Conservation (phyloP, 1,284 basidiomycete species). For the Ustilago shanxiensis region DNA sequence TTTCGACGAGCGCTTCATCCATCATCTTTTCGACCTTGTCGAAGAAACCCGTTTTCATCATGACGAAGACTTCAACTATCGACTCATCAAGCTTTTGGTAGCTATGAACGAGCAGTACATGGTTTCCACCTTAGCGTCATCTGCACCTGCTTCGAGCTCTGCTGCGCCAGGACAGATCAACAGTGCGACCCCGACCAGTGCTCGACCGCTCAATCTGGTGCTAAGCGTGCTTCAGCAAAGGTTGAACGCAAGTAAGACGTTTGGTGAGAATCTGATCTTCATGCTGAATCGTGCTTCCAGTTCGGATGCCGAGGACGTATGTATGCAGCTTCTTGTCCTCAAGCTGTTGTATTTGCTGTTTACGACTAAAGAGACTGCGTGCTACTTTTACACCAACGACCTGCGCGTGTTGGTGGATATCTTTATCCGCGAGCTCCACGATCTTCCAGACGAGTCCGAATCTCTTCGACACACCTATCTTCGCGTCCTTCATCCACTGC, state of each 20-base stretch:
- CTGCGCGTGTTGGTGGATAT: slow-evolving; percentile 95
- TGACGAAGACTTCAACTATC: slow-evolving; percentile 76
- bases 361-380: slow-evolving; percentile 89
- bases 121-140: slow-evolving; percentile 76
- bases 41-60: slow-evolving; percentile 88
- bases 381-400: slow-evolving; percentile 99
- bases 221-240: slow-evolving; percentile 85
- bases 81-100: slow-evolving; percentile 56
- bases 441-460: slow-evolving; percentile 92
- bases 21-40: slow-evolving; percentile 91
- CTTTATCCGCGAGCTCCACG: slow-evolving; percentile 88
- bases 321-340: slow-evolving; percentile 92
- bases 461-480: slow-evolving; percentile 97
- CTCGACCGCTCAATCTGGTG: slow-evolving; percentile 77
- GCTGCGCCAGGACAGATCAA: slow-evolving; percentile 23
- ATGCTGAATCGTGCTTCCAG: slow-evolving; percentile 88
- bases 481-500: slow-evolving; percentile 91
- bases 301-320: slow-evolving; percentile 80
- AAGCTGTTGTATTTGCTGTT: slow-evolving; percentile 96
- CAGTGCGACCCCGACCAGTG: slow-evolving; percentile 16
- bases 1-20: slow-evolving; percentile 84
- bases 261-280: slow-evolving; percentile 98
- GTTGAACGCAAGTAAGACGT: slow-evolving; percentile 87
- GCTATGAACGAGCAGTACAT: slow-evolving; percentile 99
- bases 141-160: slow-evolving; percentile 68